Evolutionary conservation across 257 asterid species (phyloP).

Genomic region (Solanum ossicruentum): DNA sequence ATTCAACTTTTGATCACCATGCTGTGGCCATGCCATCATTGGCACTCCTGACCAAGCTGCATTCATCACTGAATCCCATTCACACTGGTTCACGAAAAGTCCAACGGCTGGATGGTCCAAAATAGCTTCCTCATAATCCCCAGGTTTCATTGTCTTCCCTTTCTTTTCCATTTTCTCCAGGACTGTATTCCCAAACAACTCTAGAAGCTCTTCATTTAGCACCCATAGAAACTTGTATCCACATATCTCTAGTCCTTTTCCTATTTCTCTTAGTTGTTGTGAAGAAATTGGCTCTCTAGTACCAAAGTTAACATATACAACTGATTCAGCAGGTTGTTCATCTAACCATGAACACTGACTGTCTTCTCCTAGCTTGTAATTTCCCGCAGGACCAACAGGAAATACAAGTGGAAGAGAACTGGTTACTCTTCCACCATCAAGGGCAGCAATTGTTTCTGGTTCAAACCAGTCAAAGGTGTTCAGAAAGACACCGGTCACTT

Average conservation of each 20-base stretch:
- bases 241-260: constrained; percentile 12
- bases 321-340: constrained; percentile 16
- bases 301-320: constrained; percentile 22
- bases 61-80: constrained; percentile 34
- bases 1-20: constrained; percentile 38
- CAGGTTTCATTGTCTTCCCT: constrained; percentile 11
- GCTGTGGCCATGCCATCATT: constrained; percentile 37
- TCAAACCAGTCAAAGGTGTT: constrained; percentile 28
- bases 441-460: constrained; percentile 24
- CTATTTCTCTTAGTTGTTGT: constrained; percentile 14
- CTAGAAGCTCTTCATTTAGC: neutral
- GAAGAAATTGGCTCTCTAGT: constrained; percentile 15
- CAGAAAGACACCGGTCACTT: constrained; percentile 20
- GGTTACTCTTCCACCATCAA: neutral
- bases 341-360: constrained; percentile 17
- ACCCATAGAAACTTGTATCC: constrained; percentile 19
- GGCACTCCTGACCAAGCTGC: constrained; percentile 35
- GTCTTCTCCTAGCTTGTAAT: constrained; percentile 5
- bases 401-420: constrained; percentile 16
- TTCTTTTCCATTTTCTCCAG: neutral
- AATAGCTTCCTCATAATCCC: constrained; percentile 5
- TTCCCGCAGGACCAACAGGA: constrained; percentile 27
- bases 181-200: neutral
- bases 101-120: constrained; percentile 32
- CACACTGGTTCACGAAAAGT: constrained; percentile 28